Base-by-base conservation (phyloP, 2,329 filamentous ascomycete species). In the Metarhizium sp. region DNA sequence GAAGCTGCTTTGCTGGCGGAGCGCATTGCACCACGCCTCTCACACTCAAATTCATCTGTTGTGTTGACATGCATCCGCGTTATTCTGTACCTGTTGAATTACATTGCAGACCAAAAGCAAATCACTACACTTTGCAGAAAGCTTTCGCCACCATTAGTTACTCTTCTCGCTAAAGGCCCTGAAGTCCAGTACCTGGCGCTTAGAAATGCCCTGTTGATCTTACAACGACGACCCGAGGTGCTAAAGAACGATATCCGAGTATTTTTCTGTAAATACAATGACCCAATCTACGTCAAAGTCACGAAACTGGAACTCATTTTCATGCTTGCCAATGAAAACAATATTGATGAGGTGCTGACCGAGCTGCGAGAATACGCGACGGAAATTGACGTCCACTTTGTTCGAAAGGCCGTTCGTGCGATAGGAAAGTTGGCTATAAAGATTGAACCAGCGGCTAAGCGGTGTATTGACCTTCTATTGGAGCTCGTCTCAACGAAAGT, bases 261-360 rank as follows among this genome's bases (percentile, higher is more conserved):
- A 36, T 99, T 99, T 75, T 99, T 99, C 74, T 99, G 94, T 84
- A 99, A 99, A 78, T 99, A 99, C 74, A 99, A 99, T 70, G 94
- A 99, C 67, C 94, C 94, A 0, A 99, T 99, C 60, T 99, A 97
- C 69, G 94, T 99, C 74, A 99, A 99, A 72, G 94, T 99, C 52
- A 99, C 94, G 16, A 99, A 99, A 73, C 80, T 99, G 51, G 94
- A 99, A 73, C 81, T 99, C 63, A 97, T 99, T 62, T 99, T 99
- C 72, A 99, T 97, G 94, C 81, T 99, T 58, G 94, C 94, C 7
- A 96, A 84, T 38, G 91, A 96, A 71, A 88, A 86, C 65, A 99
- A 99, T 69, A 99, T 99, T 63, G 87, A 90, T 51, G 90, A 97
- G 67, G 94, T 99, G 1, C 73, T 99, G 61, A 95, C 92, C 2